These are phyloP conservation scores for Rhodotorula paludigena DNA, from an alignment of 768 basidiomycete species.

Conservation along the genomic window DNA sequence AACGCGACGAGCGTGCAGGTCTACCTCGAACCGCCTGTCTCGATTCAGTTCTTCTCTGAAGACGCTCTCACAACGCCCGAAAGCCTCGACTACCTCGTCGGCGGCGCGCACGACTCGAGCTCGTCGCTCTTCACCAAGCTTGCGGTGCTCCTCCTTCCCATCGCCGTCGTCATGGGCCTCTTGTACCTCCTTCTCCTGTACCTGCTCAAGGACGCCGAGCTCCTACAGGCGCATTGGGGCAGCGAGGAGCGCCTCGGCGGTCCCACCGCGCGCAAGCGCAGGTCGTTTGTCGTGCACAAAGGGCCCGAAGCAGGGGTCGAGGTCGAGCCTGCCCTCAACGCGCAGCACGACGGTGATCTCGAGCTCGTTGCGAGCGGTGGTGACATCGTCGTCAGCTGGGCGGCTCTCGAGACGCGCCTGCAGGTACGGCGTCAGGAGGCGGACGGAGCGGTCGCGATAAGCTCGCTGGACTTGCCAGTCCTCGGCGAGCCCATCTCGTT, in stretches of 20 bases:
- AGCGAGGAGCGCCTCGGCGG: constrained; percentile 46
- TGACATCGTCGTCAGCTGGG: constrained; percentile 62
- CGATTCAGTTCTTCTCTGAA: constrained; percentile 59
- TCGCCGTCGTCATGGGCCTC: constrained; percentile 65
- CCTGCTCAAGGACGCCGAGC: constrained; percentile 82
- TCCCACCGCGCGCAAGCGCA: constrained; percentile 46
- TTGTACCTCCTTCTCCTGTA: constrained; percentile 76
- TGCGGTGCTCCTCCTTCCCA: constrained; percentile 72
- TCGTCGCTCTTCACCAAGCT: constrained; percentile 51
- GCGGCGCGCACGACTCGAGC: neutral
- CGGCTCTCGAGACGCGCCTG: constrained; percentile 71
- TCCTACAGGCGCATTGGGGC: constrained; percentile 70
- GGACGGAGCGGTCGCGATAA: constrained; percentile 50
- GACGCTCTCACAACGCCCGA: constrained; percentile 11
- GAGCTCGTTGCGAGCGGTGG: constrained; percentile 69
- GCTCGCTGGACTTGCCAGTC: constrained; percentile 57
- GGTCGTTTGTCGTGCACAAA: constrained; percentile 31
- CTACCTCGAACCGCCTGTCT: constrained; percentile 71
- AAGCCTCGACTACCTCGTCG: constrained; percentile 8
- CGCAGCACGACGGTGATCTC: constrained; percentile 73
- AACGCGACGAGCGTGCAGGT: constrained; percentile 65
- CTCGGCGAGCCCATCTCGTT: constrained; percentile 52
- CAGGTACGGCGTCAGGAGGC: constrained; percentile 57
- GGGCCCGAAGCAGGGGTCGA: constrained; percentile 26
- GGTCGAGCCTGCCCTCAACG: constrained; percentile 58